phyloP scores from a whole-genome alignment of 768 basidiomycete species.

The Kwoniella dejecticola region DNA sequence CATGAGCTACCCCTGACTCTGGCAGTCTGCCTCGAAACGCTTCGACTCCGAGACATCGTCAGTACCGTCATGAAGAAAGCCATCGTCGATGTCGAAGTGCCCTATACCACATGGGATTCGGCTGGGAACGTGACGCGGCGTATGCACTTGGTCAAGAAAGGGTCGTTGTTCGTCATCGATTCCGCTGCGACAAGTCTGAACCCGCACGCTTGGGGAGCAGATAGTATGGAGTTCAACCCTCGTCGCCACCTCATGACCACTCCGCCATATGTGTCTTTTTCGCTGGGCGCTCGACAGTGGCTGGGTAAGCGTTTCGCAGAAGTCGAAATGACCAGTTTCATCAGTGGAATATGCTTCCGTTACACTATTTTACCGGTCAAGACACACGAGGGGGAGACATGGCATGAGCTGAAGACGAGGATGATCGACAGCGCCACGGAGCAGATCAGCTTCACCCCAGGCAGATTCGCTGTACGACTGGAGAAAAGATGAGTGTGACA shows the following conservation, averaged over 20 bases:
- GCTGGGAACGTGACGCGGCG: conserved; percentile 20
- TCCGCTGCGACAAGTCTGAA: conserved; percentile 25
- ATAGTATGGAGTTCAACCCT: conserved; percentile 21
- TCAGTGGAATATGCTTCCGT: conserved; percentile 23
- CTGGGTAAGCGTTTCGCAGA: conserved; percentile 42
- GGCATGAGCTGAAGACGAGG: conserved; percentile 31
- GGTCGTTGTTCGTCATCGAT: conserved; percentile 35
- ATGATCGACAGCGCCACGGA: conserved; percentile 29
- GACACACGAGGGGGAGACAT: conserved; percentile 20
- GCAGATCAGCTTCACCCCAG: conserved; percentile 38
- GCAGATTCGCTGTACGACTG: conserved; percentile 28
- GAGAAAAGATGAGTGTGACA: conserved; percentile 12
- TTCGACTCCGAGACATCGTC: conserved; percentile 38
- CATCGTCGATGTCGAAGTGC: conserved; percentile 21
- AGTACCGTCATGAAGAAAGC: conserved; percentile 31
- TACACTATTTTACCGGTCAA: conserved; percentile 22
- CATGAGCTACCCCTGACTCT: conserved; percentile 21
- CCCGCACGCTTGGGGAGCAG: conserved; percentile 25
- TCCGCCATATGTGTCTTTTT: conserved; percentile 25
- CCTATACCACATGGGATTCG: conserved; percentile 37
- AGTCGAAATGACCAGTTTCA: conserved; percentile 32
- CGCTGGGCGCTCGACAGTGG: conserved; percentile 27
- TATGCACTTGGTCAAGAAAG: conserved; percentile 24
- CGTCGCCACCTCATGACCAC: conserved; percentile 13
- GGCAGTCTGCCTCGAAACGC: conserved; percentile 27